Evolutionary conservation across 1,139 yeast species (phyloP), one percentile per base, ranked within the genome.

Genomic region (Saccharomyces hybrid): DNA sequence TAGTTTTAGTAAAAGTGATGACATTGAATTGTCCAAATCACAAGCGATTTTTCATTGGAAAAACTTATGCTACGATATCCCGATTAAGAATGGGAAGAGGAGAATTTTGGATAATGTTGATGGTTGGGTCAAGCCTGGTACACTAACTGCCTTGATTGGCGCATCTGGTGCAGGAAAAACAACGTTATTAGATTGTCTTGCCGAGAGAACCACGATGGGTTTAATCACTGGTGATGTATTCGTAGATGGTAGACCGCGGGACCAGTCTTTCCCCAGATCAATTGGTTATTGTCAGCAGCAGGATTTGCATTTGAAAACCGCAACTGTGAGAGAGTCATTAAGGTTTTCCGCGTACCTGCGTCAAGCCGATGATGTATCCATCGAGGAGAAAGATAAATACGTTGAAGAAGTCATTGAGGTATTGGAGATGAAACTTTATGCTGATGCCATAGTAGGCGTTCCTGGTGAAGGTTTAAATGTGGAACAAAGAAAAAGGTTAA

Each of bases 81-180:
- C 69, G 8, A 61, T 67, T 48, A 60, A 56, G 32, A 78, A 78
- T 31, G 47, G 57, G 11, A 52, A 57, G 20, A 64, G 72, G 61
- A 67, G 70, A 57, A 65, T 79, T 47, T 70, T 80, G 57, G 78
- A 77, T 58, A 64, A 73, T 54, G 73, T 80, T 51, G 77, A 78
- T 58, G 84, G 84, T 27, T 80, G 63, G 60, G 77, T 78, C 59
- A 70, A 71, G 49, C 83, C 83, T 1, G 83, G 83, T 50, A 77
- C 82, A 4, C 66, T 80, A 66, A 80, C 83, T 50, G 83, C 83
- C 2, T 68, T 83, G 51, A 82, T 83, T 86, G 87, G 88, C 57
- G 86, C 81, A 63, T 82, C 87, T 23, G 88, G 88, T 63, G 86
- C 87, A 48, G 88, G 88, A 67, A 83, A 83, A 65, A 82, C 88